Conservation (phyloP, 176 grass and related monocot species). For the Paspalum notatum region DNA sequence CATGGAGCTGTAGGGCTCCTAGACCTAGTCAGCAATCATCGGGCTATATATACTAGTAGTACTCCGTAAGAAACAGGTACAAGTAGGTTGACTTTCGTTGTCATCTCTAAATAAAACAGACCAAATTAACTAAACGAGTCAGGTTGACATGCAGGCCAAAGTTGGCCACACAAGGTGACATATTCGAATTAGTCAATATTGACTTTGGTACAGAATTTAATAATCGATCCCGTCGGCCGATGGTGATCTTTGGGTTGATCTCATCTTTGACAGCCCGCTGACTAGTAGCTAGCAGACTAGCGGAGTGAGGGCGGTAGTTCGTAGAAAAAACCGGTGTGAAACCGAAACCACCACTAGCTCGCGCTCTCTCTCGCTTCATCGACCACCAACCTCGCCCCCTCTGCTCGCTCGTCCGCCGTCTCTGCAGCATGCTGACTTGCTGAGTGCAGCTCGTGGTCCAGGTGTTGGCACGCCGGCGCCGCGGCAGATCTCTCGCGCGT, state of each 20-base stretch:
- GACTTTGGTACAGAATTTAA: neutral
- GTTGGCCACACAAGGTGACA: neutral
- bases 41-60: no score
- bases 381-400: slow-evolving; percentile 21
- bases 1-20: neutral
- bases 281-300: neutral
- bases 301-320: no score
- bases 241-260: slow-evolving; percentile 32
- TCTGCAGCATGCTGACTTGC: neutral
- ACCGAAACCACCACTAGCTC: neutral
- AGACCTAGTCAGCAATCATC: neutral
- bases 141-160: neutral
- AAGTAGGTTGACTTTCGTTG: neutral
- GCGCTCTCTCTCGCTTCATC: neutral
- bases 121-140: neutral
- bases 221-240: neutral
- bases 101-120: neutral
- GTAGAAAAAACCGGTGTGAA: neutral
- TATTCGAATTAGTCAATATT: slow-evolving; percentile 25
- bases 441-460: slow-evolving; percentile 26
- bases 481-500: slow-evolving; percentile 40
- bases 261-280: neutral
- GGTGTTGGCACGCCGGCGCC: slow-evolving; percentile 35
- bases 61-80: no score
- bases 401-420: no score